Evolutionary conservation across 441 rosid genomes (phyloP).

Genomic region (Omphalea diandra): DNA sequence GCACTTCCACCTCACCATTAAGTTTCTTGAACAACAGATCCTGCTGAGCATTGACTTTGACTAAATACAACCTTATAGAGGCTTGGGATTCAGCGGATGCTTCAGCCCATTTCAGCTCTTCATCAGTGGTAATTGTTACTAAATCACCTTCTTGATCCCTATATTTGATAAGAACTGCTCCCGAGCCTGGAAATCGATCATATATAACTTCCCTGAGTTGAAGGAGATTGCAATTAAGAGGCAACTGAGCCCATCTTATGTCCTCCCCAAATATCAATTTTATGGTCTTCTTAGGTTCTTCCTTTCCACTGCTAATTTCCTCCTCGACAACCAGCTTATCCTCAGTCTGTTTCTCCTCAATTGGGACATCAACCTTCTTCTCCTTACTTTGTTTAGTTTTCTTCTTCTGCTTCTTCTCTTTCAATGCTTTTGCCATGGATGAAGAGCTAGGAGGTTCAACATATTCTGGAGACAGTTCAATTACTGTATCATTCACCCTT

Average conservation of each 20-base stretch:
- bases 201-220: constrained; percentile 62
- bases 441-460: constrained; percentile 36
- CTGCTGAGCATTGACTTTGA: constrained; percentile 58
- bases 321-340: constrained; percentile 40
- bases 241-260: constrained; percentile 41
- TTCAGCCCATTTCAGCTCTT: constrained; percentile 77
- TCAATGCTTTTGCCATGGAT: constrained; percentile 13
- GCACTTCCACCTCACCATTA: constrained; percentile 24
- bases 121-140: constrained; percentile 76
- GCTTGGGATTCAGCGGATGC: constrained; percentile 49
- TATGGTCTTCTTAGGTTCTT: constrained; percentile 51
- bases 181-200: constrained; percentile 69
- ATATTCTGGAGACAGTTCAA: constrained; percentile 44
- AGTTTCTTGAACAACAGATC: constrained; percentile 55
- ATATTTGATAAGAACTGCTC: constrained; percentile 68
- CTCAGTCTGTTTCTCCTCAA: constrained; percentile 57
- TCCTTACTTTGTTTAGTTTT: constrained; percentile 35
- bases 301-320: constrained; percentile 40
- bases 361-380: constrained; percentile 28
- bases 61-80: constrained; percentile 62
- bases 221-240: constrained; percentile 55
- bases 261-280: constrained; percentile 65
- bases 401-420: constrained; percentile 37
- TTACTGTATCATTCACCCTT: constrained; percentile 57
- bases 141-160: constrained; percentile 89